Percentiles rank a stretch among this genome's conserved stretches.
Conservation (phyloP, 2,329 filamentous ascomycete genomes). For the Beauveria rudraprayagi region DNA sequence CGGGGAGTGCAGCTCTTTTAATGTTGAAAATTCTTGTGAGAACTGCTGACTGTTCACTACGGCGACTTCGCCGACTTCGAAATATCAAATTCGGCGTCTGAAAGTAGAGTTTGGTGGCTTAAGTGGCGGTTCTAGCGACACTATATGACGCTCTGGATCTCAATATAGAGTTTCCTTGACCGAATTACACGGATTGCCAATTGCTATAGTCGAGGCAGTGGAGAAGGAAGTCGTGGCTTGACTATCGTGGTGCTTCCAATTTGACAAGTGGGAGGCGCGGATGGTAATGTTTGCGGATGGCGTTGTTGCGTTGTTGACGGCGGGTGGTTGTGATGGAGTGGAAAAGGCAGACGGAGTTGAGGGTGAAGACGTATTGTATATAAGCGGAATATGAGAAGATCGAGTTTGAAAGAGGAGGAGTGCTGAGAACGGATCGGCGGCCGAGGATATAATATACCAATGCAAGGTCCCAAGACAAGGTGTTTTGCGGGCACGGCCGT, state of each 20-base stretch:
- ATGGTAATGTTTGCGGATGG: neutral
- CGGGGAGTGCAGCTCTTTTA: neutral
- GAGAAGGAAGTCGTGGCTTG: neutral
- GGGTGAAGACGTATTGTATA: too few species aligned
- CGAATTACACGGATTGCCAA: neutral
- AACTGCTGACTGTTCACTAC: too few species aligned
- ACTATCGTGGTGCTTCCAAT: neutral
- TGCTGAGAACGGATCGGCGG: neutral
- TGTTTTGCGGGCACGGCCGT: slow-evolving; percentile 9
- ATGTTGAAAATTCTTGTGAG: too few species aligned
- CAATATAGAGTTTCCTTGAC: neutral
- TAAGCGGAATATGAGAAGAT: neutral
- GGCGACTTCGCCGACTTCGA: too few species aligned
- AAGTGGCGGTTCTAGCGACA: too few species aligned
- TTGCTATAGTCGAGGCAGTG: slow-evolving; percentile 2
- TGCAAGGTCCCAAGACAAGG: slow-evolving; percentile 9
- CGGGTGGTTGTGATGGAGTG: neutral
- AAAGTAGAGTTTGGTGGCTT: too few species aligned
- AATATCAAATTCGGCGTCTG: too few species aligned
- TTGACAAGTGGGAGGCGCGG: neutral
- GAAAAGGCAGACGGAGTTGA: neutral
- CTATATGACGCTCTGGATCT: neutral
- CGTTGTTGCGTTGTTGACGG: neutral
- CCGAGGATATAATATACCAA: slow-evolving; percentile 11
- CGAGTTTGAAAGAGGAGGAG: neutral